These are phyloP conservation scores for Moricandia arvensis DNA, from an alignment of 345 rosid species.

Conservation along the genomic window DNA sequence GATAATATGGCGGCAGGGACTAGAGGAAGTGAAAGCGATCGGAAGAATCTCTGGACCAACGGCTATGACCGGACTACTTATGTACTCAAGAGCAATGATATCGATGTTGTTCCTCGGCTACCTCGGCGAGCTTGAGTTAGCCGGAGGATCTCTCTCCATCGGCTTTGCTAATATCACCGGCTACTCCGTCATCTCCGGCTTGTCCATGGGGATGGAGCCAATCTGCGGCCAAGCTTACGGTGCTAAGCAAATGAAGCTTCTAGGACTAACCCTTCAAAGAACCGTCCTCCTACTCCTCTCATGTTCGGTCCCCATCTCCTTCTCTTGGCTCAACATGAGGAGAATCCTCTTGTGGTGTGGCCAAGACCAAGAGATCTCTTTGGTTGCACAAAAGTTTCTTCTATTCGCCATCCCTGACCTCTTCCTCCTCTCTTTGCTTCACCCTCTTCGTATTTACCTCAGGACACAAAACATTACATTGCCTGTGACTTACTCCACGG, in stretches of 20 bases:
- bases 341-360: slow-evolving; percentile 73
- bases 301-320: slow-evolving; percentile 73
- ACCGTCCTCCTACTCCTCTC: slow-evolving; percentile 93
- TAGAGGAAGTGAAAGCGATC: slow-evolving; percentile 78
- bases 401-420: slow-evolving; percentile 88
- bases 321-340: slow-evolving; percentile 80
- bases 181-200: slow-evolving; percentile 95
- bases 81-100: slow-evolving; percentile 91
- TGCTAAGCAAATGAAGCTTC: slow-evolving; percentile 83
- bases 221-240: slow-evolving; percentile 98
- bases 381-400: slow-evolving; percentile 72
- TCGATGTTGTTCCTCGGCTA: slow-evolving; percentile 98
- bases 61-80: slow-evolving; percentile 72
- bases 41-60: slow-evolving; percentile 93
- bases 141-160: slow-evolving; percentile 92
- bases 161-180: slow-evolving; percentile 98
- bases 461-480: slow-evolving; percentile 84
- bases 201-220: slow-evolving; percentile 99
- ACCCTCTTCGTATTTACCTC: slow-evolving; percentile 84
- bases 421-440: slow-evolving; percentile 82
- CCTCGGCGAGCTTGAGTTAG: slow-evolving; percentile 93
- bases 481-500: slow-evolving; percentile 86
- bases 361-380: slow-evolving; percentile 73
- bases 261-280: slow-evolving; percentile 88
- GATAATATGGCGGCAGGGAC: slow-evolving; percentile 47